A percentile compares a stretch with the other conserved stretches of the same genome.
Evolutionary conservation across 805 yeast species (phyloP).

Genomic region (Sungouiella thailandica): DNA sequence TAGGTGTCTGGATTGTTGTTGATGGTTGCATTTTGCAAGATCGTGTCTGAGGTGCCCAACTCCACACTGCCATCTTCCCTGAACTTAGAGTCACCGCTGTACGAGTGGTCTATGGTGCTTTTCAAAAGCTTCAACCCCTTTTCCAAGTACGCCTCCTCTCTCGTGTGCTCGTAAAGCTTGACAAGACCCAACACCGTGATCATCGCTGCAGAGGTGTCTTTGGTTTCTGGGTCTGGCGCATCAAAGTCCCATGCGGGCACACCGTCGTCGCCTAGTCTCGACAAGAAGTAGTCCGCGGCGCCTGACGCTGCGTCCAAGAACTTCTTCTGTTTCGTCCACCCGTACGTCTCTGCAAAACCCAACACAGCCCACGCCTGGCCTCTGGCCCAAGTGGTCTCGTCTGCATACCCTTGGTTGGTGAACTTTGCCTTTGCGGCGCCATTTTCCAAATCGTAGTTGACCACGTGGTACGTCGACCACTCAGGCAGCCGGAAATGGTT

Average conservation of each 20-base stretch:
- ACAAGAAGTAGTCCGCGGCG: conserved; percentile 18
- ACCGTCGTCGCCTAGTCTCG: conserved; percentile 20
- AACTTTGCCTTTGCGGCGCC: conserved; percentile 19
- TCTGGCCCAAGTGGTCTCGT: conserved; percentile 25
- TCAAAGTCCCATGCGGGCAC: conserved; percentile 23
- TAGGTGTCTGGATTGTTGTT: conserved; percentile 19
- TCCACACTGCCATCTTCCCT: conserved; percentile 12
- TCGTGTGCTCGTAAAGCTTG: conserved; percentile 15
- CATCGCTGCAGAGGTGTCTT: conserved; percentile 26
- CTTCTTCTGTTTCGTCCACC: conserved; percentile 18
- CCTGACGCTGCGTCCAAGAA: conserved; percentile 22
- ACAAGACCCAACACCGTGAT: conserved; percentile 23
- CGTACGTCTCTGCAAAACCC: conserved; percentile 22
- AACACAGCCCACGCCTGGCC: conserved; percentile 30
- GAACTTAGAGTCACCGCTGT: conserved; percentile 2
- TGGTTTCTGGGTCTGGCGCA: conserved; percentile 18
- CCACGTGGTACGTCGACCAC: conserved; percentile 20
- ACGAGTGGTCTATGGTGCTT: conserved; percentile 11
- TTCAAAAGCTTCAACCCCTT: conserved; percentile 14
- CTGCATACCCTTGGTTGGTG: conserved; percentile 24
- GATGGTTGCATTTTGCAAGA: conserved; percentile 19
- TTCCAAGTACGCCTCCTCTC: conserved; percentile 10
- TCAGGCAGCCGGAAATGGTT: conserved; percentile 18
- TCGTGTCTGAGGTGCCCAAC: conserved; percentile 17
- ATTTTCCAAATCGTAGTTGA: conserved; percentile 17